phyloP scores from a whole-genome alignment of 2,329 filamentous ascomycete species.

The Calonectria multiphialidica region DNA sequence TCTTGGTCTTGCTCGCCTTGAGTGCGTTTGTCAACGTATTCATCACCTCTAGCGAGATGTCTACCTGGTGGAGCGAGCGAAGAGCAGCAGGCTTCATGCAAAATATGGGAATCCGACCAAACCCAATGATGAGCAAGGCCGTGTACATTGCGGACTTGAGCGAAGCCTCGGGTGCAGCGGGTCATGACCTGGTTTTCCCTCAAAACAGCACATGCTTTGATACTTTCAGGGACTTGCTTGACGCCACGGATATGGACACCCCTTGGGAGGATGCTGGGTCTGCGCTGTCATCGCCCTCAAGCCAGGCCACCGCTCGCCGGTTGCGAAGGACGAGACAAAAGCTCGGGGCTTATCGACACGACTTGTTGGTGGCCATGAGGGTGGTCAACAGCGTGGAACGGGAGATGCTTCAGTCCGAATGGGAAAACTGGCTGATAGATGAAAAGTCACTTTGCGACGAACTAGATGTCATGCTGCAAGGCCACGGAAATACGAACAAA shows the following conservation, averaged over 20 bases:
- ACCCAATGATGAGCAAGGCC: conserved; percentile 84
- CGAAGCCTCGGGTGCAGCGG: conserved; percentile 62
- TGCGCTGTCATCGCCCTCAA: conserved; percentile 59
- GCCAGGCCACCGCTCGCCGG: conserved; percentile 69
- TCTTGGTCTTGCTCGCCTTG: conserved; percentile 75
- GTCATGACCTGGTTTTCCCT: conserved; percentile 50
- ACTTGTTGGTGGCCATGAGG: conserved; percentile 89
- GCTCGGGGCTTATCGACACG: conserved; percentile 87
- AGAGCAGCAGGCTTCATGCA: conserved; percentile 85
- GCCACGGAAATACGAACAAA: conserved; percentile 33
- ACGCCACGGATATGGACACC: conserved; percentile 68
- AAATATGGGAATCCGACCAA: conserved; percentile 82
- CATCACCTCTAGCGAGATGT: conserved; percentile 79
- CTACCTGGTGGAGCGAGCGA: conserved; percentile 88
- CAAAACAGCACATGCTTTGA: conserved; percentile 69
- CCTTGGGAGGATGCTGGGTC: conserved; percentile 66
- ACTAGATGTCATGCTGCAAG: conserved; percentile 59
- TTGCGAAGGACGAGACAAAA: conserved; percentile 85
- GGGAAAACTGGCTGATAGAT: conserved; percentile 90
- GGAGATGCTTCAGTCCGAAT: conserved; percentile 88
- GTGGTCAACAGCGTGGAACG: conserved; percentile 90
- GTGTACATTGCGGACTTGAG: conserved; percentile 88
- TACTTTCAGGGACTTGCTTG: conserved; percentile 72
- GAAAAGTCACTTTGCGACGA: conserved; percentile 83
- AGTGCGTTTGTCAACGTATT: conserved; percentile 81